These are phyloP conservation scores for Astrephomene gubernaculifera DNA, from an alignment of 139 green algal genomes.

Conservation along the genomic window DNA sequence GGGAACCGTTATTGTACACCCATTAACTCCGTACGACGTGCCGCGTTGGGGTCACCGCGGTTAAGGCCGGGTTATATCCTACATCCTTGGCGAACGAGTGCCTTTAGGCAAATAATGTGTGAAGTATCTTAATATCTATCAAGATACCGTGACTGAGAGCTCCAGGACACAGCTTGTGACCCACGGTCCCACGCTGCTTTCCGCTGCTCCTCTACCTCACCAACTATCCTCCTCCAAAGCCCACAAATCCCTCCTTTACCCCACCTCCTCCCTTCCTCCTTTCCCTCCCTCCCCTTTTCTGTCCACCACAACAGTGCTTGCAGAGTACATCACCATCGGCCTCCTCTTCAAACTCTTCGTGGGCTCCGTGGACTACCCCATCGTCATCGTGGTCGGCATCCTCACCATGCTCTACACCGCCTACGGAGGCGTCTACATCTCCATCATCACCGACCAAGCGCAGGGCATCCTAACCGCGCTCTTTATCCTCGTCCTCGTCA, in stretches of 20 bases:
- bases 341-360: constrained; percentile 35
- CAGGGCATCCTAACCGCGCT: constrained; percentile 66
- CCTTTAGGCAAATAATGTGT: too few relatives aligned
- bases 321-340: constrained; percentile 41
- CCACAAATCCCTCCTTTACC: too few relatives aligned
- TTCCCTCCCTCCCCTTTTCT: background rate
- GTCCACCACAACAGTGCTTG: constrained; percentile 36
- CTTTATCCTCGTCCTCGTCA: constrained; percentile 68
- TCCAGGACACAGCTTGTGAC: too few relatives aligned
- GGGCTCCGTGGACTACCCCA: constrained; percentile 60
- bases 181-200: too few relatives aligned
- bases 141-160: too few relatives aligned
- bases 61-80: too few relatives aligned
- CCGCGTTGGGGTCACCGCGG: too few relatives aligned
- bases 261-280: too few relatives aligned
- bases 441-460: constrained; percentile 84
- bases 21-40: background rate
- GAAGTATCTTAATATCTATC: too few relatives aligned
- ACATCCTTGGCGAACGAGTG: too few relatives aligned
- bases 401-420: constrained; percentile 57
- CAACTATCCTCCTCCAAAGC: too few relatives aligned
- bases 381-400: constrained; percentile 79
- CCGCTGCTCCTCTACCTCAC: too few relatives aligned
- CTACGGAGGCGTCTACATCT: constrained; percentile 70
- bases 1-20: background rate